These are phyloP conservation scores for Mortierella sp. DNA, from an alignment of 371 early-diverging fungal species.

Conservation along the genomic window DNA sequence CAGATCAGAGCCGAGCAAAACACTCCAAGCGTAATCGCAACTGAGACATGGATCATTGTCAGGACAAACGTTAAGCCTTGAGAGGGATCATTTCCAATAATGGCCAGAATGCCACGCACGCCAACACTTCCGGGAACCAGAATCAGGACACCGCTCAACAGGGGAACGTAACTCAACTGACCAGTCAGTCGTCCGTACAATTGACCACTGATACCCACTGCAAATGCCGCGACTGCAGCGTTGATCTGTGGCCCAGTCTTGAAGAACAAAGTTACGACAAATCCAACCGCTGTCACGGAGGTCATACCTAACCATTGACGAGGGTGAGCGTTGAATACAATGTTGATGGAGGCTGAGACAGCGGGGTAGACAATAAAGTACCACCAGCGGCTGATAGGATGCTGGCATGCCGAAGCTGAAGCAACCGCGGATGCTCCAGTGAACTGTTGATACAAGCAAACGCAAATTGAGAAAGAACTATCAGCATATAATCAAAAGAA, in stretches of 20 bases:
- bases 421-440: slow-evolving; percentile 9
- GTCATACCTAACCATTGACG: slow-evolving; percentile 58
- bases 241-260: slow-evolving; percentile 59
- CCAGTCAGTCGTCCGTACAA: slow-evolving; percentile 65
- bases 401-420: slow-evolving; percentile 26
- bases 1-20: slow-evolving; percentile 68
- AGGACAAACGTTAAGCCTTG: slow-evolving; percentile 65
- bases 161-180: slow-evolving; percentile 67
- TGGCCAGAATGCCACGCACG: slow-evolving; percentile 51
- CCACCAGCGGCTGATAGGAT: slow-evolving; percentile 44
- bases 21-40: slow-evolving; percentile 70
- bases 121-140: slow-evolving; percentile 72
- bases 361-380: slow-evolving; percentile 49
- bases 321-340: slow-evolving; percentile 55
- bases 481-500: not conserved
- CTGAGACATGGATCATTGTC: slow-evolving; percentile 63
- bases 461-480: not conserved
- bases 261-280: slow-evolving; percentile 42
- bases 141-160: slow-evolving; percentile 66
- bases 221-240: slow-evolving; percentile 69
- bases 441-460: slow-evolving; percentile 10
- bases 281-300: slow-evolving; percentile 37
- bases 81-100: slow-evolving; percentile 57
- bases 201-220: slow-evolving; percentile 68
- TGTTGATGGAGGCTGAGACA: slow-evolving; percentile 47